Base-by-base conservation (phyloP, 176 grass and related monocot genomes). In the Stipa capillata region DNA sequence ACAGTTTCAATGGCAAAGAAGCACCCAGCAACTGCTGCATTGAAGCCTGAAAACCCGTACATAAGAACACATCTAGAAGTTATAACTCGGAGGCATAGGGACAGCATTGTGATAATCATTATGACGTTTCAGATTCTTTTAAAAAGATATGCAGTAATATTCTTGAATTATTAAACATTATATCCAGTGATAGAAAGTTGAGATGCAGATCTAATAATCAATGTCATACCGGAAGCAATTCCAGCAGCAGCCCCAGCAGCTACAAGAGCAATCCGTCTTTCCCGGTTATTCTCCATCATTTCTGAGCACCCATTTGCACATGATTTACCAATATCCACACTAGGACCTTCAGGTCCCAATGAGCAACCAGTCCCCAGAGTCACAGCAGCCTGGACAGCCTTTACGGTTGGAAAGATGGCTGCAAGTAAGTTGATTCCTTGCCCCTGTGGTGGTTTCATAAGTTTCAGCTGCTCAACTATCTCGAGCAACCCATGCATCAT, bases 1-100 rank as follows among this genome's bases (percentile, higher is more conserved):
- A 98, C 96, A 92, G 92, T 98, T 86, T 98, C 96, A 67, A 98
- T 94, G 61, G 92, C 87, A 80, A 98, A 98, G 74, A 94, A 98
- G 71, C 90, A 94, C 47, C 96, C 92, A 80, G 96, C 92, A 83
- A 98, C 92, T 77, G 96, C 92, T 73, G 96, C 96, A 76, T 98
- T 94, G 68, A 98, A 98, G 16, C 90, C 96, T 98, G 87, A 85
- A 92, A 87, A 78, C 10, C 29, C 11, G 75, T 40, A 62, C 33
- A 82, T 8, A 72, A 57, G 29, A 59, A 56, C 18, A 35, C 8
- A n/a, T n/a, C n/a, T n/a, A n/a, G n/a, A n/a, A 83, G 18, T 23
- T 43, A 72, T n/a, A 82, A 70, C 15, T 43, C 53, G 43, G 9
- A 25, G 34, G 0, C 41, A 20, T 18, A n/a, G 5, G 43, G 8